These are phyloP conservation scores for Fabrea salina DNA, from an alignment of 169 alveolate genomes.

Conservation along the genomic window DNA sequence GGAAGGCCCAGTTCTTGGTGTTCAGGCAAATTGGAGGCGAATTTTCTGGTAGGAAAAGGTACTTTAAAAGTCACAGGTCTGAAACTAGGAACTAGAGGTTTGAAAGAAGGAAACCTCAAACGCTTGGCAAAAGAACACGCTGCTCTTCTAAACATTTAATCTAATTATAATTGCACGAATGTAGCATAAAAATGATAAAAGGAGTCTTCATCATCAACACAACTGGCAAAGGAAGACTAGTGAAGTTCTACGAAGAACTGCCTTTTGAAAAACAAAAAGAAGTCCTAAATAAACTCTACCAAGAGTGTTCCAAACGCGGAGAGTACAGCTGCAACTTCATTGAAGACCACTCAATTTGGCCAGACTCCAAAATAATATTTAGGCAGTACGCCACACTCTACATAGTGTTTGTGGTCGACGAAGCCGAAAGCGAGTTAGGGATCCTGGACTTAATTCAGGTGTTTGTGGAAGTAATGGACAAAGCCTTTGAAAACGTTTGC, in stretches of 20 bases:
- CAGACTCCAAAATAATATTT: slow-evolving; percentile 67
- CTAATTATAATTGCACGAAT: too few species aligned
- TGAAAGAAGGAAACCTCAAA: too few species aligned
- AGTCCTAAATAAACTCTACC: slow-evolving; percentile 57
- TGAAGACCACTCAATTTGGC: slow-evolving; percentile 67
- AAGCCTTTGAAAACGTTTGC: slow-evolving; percentile 88
- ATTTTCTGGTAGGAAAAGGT: too few species aligned
- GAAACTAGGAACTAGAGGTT: too few species aligned
- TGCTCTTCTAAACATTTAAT: background rate
- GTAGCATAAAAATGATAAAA: slow-evolving; percentile 75
- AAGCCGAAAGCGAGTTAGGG: slow-evolving; percentile 88
- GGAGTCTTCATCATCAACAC: slow-evolving; percentile 76
- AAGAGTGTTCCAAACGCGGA: slow-evolving; percentile 61
- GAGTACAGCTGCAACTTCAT: slow-evolving; percentile 78
- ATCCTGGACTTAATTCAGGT: slow-evolving; percentile 86
- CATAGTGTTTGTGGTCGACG: slow-evolving; percentile 85
- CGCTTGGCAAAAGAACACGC: too few species aligned
- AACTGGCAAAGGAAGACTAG: slow-evolving; percentile 82
- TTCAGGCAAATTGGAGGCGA: slow-evolving; percentile 6
- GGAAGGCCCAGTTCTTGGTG: slow-evolving; percentile 50
- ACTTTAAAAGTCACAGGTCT: too few species aligned
- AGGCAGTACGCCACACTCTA: slow-evolving; percentile 88
- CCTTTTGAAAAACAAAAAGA: slow-evolving; percentile 65
- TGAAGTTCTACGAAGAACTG: slow-evolving; percentile 80
- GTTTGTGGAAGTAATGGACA: slow-evolving; percentile 78